Base-by-base conservation (phyloP, 345 rosid species). In the Schrenkiella parvula region DNA sequence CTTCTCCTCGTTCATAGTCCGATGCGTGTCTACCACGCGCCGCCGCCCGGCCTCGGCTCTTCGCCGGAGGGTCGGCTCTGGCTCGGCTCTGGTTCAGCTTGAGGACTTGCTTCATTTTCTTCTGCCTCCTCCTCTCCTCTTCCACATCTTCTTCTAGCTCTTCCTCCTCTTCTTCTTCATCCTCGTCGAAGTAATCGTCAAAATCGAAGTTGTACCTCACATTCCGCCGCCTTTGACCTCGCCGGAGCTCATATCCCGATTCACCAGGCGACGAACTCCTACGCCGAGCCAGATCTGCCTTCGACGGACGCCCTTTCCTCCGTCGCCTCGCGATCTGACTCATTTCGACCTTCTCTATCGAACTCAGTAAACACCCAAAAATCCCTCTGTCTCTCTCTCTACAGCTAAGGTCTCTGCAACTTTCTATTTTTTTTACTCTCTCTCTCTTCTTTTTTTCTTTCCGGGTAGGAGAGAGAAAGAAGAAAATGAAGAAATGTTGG, bases 251-350 rank as follows among this genome's bases (percentile, higher is more conserved):
- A 8, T 77, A 37, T 37, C 77, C 83, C 42, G 76, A 22, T 60
- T 66, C 62, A 56, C 80, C 62, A n/a, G 85, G 61, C 5, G 73
- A 14, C 1, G 67, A 60, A 19, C 77, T 50, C 23, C 75, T 55
- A 14, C 88, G 84, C 8, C 80, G 83, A 0, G 84, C 86, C 81
- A 86, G 98, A 90, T 93, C 96, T 74, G 93, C 84, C 89, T 90
- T 93, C 64, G 97, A 84, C 8, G 98, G 97, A 82, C 96, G 85
- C 29, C 98, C 98, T 83, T 89, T 90, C 96, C 82, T 93, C 93
- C 87, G 87, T 85, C 90, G 80, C 83, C 87, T 88, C 81, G 74
- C 90, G 92, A 87, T 88, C 96, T 90, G 97, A 67, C 86, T 88
- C 98, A 90, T 93, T 63, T 60, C 55, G 14, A 44, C 31, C 32